Evolutionary conservation across 2,329 filamentous ascomycete species (phyloP), one percentile per base, ranked within the genome.

Genomic region (Microsporum ferrugineum): DNA sequence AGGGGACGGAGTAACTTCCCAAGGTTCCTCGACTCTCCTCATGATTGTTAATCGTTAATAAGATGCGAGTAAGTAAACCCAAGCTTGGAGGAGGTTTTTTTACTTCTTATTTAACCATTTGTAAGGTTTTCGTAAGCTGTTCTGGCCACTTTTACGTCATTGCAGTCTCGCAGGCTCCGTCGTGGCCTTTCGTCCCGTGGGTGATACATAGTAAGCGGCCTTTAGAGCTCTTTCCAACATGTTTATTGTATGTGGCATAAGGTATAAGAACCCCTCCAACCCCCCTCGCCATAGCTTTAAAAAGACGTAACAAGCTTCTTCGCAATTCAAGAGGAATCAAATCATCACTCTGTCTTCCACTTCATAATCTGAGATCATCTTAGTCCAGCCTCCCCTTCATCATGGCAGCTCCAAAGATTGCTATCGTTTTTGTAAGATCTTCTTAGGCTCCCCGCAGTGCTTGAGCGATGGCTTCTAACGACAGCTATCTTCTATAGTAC

Each of bases 321-420:
- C 45, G 12, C 31, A 7, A 23, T 29, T 49, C 45, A 29, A 29
- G 2, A 49, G 45, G 23, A 5, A 29, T 31, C 23, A 23, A 8
- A 31, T 49, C 8, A 6, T n/a, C n/a, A 3, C 3, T 5, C 41
- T n/a, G 41, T 23, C 23, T 49, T 31, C 45, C 34, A 55, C 36
- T 55, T 14, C 49, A 36, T 14, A 2, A 3, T 55, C 27, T 23
- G n/a, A 55, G 14, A 8, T 17, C 17, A 55, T n/a, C 17, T 3
- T 17, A 55, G 14, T 33, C 45, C 10, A 47, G 12, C 12, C 12
- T 14, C 7, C 49, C 59, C 59, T 36, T 27, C 41, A 33, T 29
- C 39, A 61, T 39, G 14, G 95, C 95, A 90, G 89, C 88, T 78
- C 88, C 89, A 76, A 95, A 89, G 81, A 84, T 96, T 73, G 91